These are phyloP conservation scores for Sarcodon aspratus DNA, from an alignment of 768 basidiomycete species.

Conservation along the genomic window DNA sequence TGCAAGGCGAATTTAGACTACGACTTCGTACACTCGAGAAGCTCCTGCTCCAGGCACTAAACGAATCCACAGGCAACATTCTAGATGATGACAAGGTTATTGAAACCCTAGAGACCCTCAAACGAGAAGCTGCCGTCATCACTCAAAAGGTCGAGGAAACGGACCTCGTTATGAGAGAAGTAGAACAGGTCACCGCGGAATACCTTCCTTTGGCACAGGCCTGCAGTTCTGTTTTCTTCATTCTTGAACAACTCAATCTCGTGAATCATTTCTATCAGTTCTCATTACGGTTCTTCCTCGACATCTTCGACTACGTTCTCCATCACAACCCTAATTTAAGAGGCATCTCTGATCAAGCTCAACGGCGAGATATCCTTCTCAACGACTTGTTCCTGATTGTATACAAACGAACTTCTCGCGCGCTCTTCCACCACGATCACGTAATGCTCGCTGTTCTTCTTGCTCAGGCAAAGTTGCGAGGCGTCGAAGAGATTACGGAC, in stretches of 20 bases:
- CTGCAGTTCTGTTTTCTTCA: conserved; percentile 95
- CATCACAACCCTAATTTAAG: conserved; percentile 87
- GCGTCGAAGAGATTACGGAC: conserved; percentile 67
- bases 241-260: conserved; percentile 86
- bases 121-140: conserved; percentile 93
- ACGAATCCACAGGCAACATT: conserved; percentile 94
- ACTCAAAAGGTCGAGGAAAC: conserved; percentile 95
- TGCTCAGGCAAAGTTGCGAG: conserved; percentile 79
- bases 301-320: conserved; percentile 93
- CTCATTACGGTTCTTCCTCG: conserved; percentile 94
- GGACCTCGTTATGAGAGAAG: conserved; percentile 90
- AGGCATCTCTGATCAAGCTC: conserved; percentile 59
- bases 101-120: conserved; percentile 88
- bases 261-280: conserved; percentile 99
- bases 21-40: conserved; percentile 89
- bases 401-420: conserved; percentile 82
- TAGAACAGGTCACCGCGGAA: conserved; percentile 90
- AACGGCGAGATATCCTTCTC: conserved; percentile 69
- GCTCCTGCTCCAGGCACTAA: conserved; percentile 85
- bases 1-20: conserved; percentile 95
- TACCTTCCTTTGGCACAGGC: conserved; percentile 92
- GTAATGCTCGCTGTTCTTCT: conserved; percentile 85
- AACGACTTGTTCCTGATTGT: conserved; percentile 85
- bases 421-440: conserved; percentile 83
- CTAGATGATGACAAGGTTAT: conserved; percentile 99